phyloP scores from a whole-genome alignment of 345 rosid species.

The Lepidium africanum region DNA sequence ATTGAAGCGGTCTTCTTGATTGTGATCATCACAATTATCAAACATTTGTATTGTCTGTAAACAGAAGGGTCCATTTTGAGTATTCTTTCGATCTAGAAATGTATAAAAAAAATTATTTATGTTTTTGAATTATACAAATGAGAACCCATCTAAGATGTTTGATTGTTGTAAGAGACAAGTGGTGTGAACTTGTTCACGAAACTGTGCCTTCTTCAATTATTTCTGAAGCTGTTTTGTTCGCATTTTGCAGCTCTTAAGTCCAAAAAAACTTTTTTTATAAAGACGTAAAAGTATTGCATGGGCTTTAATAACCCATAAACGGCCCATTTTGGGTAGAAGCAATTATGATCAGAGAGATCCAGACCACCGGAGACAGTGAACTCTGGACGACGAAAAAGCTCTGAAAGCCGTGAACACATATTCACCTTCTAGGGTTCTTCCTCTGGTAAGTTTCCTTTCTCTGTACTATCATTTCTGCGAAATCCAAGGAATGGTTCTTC shows the following conservation, averaged over 20 bases:
- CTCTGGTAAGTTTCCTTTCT: neutral
- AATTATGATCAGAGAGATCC: too few relatives aligned
- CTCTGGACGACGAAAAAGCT: too few relatives aligned
- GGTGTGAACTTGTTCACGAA: constrained; percentile 9
- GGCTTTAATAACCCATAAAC: too few relatives aligned
- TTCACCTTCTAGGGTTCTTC: too few relatives aligned
- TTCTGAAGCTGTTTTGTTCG: too few relatives aligned
- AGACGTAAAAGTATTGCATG: neutral
- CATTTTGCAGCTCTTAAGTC: too few relatives aligned
- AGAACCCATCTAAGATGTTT: constrained; percentile 12
- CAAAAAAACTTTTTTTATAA: too few relatives aligned
- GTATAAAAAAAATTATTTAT: constrained; percentile 1
- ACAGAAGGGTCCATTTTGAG: constrained; percentile 13
- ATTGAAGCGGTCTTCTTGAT: too few relatives aligned
- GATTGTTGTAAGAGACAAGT: neutral
- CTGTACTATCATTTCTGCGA: neutral
- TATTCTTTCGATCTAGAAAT: constrained; percentile 12
- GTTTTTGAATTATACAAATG: neutral
- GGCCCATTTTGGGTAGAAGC: too few relatives aligned
- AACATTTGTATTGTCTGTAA: neutral
- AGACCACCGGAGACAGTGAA: neutral
- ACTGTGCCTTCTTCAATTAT: neutral
- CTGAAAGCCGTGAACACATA: too few relatives aligned
- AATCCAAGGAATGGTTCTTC: neutral
- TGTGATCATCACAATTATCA: neutral